Evolutionary conservation across 139 green algal genomes (phyloP).

Genomic region (Chlorella sp.): DNA sequence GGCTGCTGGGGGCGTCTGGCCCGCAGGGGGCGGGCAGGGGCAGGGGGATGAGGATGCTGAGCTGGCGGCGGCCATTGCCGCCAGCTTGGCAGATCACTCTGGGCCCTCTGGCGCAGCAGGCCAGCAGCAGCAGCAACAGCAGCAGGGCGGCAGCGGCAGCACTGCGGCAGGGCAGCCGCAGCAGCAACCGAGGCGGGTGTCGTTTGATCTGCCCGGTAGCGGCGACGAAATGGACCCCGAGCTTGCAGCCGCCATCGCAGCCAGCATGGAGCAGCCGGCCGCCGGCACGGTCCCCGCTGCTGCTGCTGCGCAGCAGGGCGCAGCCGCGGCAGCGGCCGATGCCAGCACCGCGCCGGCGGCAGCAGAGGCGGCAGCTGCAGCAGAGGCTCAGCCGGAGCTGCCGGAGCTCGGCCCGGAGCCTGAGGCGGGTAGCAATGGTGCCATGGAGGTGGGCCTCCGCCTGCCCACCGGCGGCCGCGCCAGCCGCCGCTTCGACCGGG

Average conservation of each 20-base stretch:
- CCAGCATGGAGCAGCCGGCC: conserved; percentile 49
- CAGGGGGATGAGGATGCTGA: conserved; percentile 59
- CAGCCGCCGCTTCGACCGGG: conserved; percentile 31
- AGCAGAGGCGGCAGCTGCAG: neutral
- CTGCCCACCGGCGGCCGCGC: conserved; percentile 37
- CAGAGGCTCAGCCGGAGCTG: neutral
- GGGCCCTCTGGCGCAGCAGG: neutral
- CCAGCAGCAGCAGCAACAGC: neutral
- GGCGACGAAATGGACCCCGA: conserved; percentile 56
- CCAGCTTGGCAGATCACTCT: conserved; percentile 50
- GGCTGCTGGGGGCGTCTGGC: neutral
- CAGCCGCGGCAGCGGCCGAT: neutral
- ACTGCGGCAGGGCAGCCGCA: neutral
- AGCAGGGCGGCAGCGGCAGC: neutral
- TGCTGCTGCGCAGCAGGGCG: neutral
- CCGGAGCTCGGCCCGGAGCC: conserved; percentile 37
- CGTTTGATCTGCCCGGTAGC: neutral
- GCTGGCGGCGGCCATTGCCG: conserved; percentile 69
- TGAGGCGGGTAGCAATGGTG: conserved; percentile 16
- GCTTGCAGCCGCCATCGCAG: conserved; percentile 71
- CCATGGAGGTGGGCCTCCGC: conserved; percentile 40
- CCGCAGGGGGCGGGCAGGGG: neutral
- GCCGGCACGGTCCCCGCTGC: neutral
- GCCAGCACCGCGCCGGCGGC: neutral
- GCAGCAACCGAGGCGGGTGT: neutral